A percentile compares a stretch with the other conserved stretches of the same genome.
phyloP scores from a whole-genome alignment of 2,329 filamentous ascomycete genomes.

The Fusarium dlaminii region DNA sequence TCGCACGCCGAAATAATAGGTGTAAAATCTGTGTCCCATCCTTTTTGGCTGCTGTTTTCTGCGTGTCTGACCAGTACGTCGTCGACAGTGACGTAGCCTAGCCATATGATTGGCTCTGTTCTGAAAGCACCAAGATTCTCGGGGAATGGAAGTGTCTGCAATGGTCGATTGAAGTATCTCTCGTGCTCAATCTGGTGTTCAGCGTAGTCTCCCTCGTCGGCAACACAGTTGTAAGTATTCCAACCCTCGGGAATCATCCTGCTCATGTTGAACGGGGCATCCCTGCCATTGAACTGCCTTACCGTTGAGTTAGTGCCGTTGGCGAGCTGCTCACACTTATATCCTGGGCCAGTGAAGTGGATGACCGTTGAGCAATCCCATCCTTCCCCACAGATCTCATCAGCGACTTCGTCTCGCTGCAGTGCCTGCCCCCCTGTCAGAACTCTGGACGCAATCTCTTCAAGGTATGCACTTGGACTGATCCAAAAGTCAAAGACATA shows the following conservation, averaged over 20 bases:
- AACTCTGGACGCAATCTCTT: constrained; percentile 8
- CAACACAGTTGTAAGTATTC: constrained; percentile 11
- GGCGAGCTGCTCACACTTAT: constrained; percentile 16
- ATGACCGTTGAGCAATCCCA: constrained; percentile 30
- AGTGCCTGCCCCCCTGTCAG: constrained; percentile 15
- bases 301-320: neutral
- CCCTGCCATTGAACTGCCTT: neutral
- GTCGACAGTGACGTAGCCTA: constrained; percentile 25
- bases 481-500: constrained; percentile 30
- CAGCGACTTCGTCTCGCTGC: constrained; percentile 4
- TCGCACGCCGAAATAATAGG: constrained; percentile 25
- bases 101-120: constrained; percentile 26
- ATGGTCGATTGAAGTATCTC: neutral
- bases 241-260: constrained; percentile 8
- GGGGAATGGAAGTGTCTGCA: neutral
- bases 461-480: neutral
- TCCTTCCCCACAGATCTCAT: constrained; percentile 12
- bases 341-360: constrained; percentile 26
- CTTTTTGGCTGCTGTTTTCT: neutral
- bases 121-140: constrained; percentile 13
- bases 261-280: constrained; percentile 24
- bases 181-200: neutral
- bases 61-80: neutral
- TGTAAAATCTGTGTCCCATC: constrained; percentile 9
- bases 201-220: constrained; percentile 21